These are phyloP conservation scores for Periconia macrospinosa DNA, from an alignment of 2,329 filamentous ascomycete genomes.

Conservation along the genomic window DNA sequence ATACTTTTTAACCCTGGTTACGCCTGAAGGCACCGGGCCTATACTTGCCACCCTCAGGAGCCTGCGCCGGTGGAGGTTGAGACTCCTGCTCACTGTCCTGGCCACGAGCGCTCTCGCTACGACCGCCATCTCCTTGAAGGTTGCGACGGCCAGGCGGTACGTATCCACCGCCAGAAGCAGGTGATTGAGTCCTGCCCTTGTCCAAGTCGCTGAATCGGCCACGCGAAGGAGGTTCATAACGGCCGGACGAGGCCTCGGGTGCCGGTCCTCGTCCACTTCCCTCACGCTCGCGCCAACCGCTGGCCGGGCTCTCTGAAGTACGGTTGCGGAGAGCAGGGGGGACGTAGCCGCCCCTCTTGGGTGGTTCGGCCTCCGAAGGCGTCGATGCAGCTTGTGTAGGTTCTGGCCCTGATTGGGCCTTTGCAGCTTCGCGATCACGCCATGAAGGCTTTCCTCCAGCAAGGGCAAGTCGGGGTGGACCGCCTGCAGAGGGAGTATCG, in stretches of 20 bases:
- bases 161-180: constrained; percentile 34
- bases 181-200: constrained; percentile 30
- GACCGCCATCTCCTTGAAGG: constrained; percentile 21
- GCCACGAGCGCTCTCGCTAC: constrained; percentile 20
- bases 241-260: constrained; percentile 26
- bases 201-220: constrained; percentile 33
- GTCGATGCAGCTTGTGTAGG: constrained; percentile 37
- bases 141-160: constrained; percentile 31
- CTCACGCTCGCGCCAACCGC: constrained; percentile 43
- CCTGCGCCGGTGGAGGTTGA: constrained; percentile 24
- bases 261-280: constrained; percentile 33
- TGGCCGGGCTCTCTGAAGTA: constrained; percentile 33
- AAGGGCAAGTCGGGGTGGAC: constrained; percentile 65
- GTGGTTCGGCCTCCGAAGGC: constrained; percentile 33
- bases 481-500: constrained; percentile 43
- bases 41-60: constrained; percentile 42
- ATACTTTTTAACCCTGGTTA: constrained; percentile 7
- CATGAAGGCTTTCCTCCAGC: constrained; percentile 66
- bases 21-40: constrained; percentile 43
- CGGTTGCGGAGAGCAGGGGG: constrained; percentile 48
- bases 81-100: constrained; percentile 27
- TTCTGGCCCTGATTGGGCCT: constrained; percentile 33
- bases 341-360: constrained; percentile 48
- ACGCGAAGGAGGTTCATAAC: constrained; percentile 32
- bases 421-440: constrained; percentile 70